Base-by-base conservation (phyloP, 2,329 filamentous ascomycete genomes). In the Exophiala viscosa region DNA sequence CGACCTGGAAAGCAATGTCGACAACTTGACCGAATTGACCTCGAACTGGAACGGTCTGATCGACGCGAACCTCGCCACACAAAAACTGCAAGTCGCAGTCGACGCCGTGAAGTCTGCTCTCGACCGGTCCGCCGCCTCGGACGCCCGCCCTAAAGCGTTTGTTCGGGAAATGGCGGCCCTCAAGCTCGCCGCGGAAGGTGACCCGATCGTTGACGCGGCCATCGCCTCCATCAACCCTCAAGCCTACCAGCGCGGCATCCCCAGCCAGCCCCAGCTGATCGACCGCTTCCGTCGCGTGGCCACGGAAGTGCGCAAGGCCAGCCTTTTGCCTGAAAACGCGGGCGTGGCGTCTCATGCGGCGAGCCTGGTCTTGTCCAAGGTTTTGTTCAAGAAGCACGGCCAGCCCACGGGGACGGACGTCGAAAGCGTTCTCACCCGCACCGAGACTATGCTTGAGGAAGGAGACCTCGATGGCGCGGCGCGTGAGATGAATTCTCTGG, bases 251-350 rank as follows among this genome's bases (percentile, higher is more conserved):
- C 86, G 86, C 50, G 93, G 93, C 54, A 85, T 99, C 52, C 84
- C 90, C 18, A 90, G 87, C 11, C 78, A 88, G 0, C 80, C 90
- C 17, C 88, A 95, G 70, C 83, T 99, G 32, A 88, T 97, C 62
- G 93, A 99, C 73, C 86, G 93, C 58, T 99, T 99, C 85, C 86
- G 93, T 39, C 87, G 90, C 45, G 93, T 99, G 13, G 89, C 93
- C 2, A 76, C 77, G 51, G 93, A 99, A 74, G 93, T 99, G 36
- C 84, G 93, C 69, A 99, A 99, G 78, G 93, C 93, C 15, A 87
- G 87, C 40, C 80, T 99, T 45, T 79, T 99, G 13, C 93, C 93
- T 11, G 91, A 95, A 60, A 87, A 96, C 65, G 93, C 93, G 0
- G 93, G 93, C 62, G 88, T 99, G 20, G 92, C 93, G 15, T 93